phyloP scores from a whole-genome alignment of 164 flowering plant species.

The Liquidambar formosana region DNA sequence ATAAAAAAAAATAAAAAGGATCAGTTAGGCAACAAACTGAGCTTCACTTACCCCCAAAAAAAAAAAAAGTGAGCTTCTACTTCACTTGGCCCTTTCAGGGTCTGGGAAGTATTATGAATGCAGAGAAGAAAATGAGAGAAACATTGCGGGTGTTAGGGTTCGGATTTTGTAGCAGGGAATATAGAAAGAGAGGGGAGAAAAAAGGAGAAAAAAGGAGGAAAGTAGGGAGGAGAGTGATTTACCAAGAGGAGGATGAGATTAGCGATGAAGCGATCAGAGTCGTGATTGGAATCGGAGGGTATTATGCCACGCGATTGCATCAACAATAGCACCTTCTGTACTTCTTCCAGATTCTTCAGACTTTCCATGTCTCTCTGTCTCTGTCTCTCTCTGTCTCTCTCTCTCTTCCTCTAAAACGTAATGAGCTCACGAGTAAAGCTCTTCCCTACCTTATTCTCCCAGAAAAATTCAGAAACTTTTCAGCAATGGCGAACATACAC shows the following conservation, averaged over 20 bases:
- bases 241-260: slow-evolving; percentile 49
- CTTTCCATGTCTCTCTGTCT: slow-evolving; percentile 41
- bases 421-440: too few relatives aligned
- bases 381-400: neutral
- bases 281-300: slow-evolving; percentile 9
- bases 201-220: neutral
- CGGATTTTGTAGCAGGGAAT: too few relatives aligned
- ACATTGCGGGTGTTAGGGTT: too few relatives aligned
- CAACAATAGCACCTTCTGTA: slow-evolving; percentile 30
- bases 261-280: slow-evolving; percentile 48
- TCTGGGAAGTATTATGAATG: too few relatives aligned
- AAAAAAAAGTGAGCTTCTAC: neutral
- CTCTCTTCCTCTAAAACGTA: too few relatives aligned
- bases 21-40: neutral
- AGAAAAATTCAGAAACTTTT: too few relatives aligned
- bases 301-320: slow-evolving; percentile 29
- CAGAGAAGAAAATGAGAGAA: too few relatives aligned
- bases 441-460: too few relatives aligned
- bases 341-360: slow-evolving; percentile 49
- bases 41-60: neutral
- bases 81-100: too few relatives aligned
- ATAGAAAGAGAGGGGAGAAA: neutral
- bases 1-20: neutral
- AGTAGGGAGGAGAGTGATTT: neutral
- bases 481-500: too few relatives aligned